These are phyloP conservation scores for Globisporangium heterothallicum DNA, from an alignment of 352 stramenopile species.

Conservation along the genomic window DNA sequence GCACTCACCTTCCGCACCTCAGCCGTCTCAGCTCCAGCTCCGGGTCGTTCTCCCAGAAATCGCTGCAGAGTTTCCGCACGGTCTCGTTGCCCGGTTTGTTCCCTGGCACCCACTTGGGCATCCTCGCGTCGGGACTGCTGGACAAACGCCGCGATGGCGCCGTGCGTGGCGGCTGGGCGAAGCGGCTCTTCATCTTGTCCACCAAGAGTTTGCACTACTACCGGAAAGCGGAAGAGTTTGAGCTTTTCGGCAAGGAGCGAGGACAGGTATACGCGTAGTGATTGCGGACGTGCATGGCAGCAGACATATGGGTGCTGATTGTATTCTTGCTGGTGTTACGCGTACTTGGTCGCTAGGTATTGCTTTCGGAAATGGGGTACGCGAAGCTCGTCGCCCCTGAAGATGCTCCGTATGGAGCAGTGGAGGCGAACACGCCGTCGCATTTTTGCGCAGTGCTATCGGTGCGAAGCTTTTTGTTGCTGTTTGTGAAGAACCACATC, in stretches of 20 bases:
- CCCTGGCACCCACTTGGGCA: conserved; percentile 65
- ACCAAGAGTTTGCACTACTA: conserved; percentile 82
- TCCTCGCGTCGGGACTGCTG: conserved; percentile 65
- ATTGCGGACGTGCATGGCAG: background rate
- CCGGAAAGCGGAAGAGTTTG: conserved; percentile 70
- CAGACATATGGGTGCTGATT: background rate
- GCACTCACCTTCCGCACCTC: conserved; percentile 24
- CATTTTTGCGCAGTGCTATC: conserved; percentile 75
- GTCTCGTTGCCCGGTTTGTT: conserved; percentile 68
- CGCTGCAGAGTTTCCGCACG: conserved; percentile 62
- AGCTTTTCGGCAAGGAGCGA: conserved; percentile 82
- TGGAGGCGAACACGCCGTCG: conserved; percentile 53
- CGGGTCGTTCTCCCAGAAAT: conserved; percentile 44
- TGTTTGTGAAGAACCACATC: too few relatives aligned
- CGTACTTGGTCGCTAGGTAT: conserved; percentile 10
- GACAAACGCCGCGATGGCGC: conserved; percentile 83
- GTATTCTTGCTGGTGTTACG: background rate
- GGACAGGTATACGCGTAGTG: conserved; percentile 47
- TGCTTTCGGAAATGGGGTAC: conserved; percentile 71
- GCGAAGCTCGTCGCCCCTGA: conserved; percentile 70
- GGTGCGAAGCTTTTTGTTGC: conserved; percentile 20
- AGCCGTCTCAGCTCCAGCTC: conserved; percentile 57
- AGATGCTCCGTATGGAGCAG: conserved; percentile 63
- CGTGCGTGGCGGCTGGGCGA: conserved; percentile 76
- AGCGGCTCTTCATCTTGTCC: conserved; percentile 77